Conservation (phyloP, 768 basidiomycete genomes). For the Leccinellum rugosiceps region DNA sequence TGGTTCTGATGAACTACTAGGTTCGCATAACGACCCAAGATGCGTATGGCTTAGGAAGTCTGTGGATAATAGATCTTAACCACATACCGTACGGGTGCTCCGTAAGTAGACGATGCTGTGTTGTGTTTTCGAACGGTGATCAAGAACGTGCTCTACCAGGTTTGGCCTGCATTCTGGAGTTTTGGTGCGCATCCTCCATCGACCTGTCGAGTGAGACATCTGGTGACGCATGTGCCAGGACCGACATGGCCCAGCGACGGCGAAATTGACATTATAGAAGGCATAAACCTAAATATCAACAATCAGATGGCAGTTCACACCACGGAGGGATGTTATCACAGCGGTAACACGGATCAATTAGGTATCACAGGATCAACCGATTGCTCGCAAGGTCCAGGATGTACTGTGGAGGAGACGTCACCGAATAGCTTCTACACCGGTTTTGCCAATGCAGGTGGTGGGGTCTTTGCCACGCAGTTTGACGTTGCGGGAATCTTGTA, state of each 20-base stretch:
- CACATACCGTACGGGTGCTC: slow-evolving; percentile 59
- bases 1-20: slow-evolving; percentile 22
- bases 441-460: slow-evolving; percentile 43
- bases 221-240: slow-evolving; percentile 9
- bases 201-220: not conserved
- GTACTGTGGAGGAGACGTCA: slow-evolving; percentile 29
- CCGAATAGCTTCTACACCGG: slow-evolving; percentile 25
- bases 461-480: slow-evolving; percentile 68
- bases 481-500: slow-evolving; percentile 53
- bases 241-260: slow-evolving; percentile 43
- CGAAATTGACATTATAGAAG: slow-evolving; percentile 63
- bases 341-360: slow-evolving; percentile 28
- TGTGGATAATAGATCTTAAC: slow-evolving; percentile 45
- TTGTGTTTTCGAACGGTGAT: not conserved
- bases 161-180: slow-evolving; percentile 34
- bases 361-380: slow-evolving; percentile 27
- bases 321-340: slow-evolving; percentile 36
- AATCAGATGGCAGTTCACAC: slow-evolving; percentile 64
- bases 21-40: slow-evolving; percentile 45
- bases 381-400: slow-evolving; percentile 26
- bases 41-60: slow-evolving; percentile 40
- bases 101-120: slow-evolving; percentile 29
- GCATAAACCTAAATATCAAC: slow-evolving; percentile 45
- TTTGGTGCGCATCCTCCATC: slow-evolving; percentile 16
- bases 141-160: slow-evolving; percentile 6